Percentiles rank a stretch among this genome's conserved stretches.
phyloP scores from a whole-genome alignment of 2,329 filamentous ascomycete species.

The Aspergillus pseudonomiae region DNA sequence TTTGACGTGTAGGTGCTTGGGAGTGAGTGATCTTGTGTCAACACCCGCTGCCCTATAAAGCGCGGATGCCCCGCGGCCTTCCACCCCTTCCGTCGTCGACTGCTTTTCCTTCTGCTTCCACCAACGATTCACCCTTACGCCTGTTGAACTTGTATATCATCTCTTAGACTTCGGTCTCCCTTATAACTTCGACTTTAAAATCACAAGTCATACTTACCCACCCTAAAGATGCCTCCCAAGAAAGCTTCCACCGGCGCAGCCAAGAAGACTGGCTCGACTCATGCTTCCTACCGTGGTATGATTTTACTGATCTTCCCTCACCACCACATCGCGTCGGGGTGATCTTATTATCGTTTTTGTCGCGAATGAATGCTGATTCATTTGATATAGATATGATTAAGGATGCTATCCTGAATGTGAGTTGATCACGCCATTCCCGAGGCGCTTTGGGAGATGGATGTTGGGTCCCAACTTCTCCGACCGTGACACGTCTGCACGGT shows the following conservation, averaged over 20 bases:
- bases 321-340: constrained; percentile 49
- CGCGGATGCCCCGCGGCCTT: constrained; percentile 45
- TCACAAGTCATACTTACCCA: constrained; percentile 18
- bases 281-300: constrained; percentile 70
- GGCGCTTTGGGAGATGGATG: constrained; percentile 42
- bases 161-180: constrained; percentile 15
- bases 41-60: constrained; percentile 47
- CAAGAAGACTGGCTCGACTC: constrained; percentile 63
- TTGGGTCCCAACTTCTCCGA: constrained; percentile 37
- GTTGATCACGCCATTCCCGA: constrained; percentile 58
- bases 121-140: constrained; percentile 20
- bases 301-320: constrained; percentile 47
- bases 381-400: constrained; percentile 68
- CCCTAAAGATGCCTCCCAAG: constrained; percentile 66
- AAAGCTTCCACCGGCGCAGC: constrained; percentile 57
- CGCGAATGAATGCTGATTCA: constrained; percentile 59
- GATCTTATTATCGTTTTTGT: constrained; percentile 46
- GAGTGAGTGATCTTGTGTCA: constrained; percentile 47
- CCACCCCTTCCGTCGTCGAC: constrained; percentile 40
- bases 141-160: constrained; percentile 4
- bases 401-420: constrained; percentile 70
- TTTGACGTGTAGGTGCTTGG: constrained; percentile 28
- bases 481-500: constrained; percentile 38
- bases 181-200: constrained; percentile 9
- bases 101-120: constrained; percentile 34